Conservation (phyloP, 2,329 filamentous ascomycete species). For the Aspergillus oerlinghausenensis region DNA sequence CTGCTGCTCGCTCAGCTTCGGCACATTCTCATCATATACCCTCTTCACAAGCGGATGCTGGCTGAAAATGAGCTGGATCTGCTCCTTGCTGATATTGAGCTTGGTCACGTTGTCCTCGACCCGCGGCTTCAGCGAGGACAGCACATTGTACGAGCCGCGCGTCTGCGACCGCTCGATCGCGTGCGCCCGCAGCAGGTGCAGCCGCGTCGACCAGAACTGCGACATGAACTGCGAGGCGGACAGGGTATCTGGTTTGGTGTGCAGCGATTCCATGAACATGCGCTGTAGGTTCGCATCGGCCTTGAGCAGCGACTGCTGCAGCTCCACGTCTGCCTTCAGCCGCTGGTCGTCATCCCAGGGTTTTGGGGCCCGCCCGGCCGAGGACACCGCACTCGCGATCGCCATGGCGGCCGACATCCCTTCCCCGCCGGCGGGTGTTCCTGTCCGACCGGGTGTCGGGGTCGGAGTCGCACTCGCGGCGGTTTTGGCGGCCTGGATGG, state of each 20-base stretch:
- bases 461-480: slow-evolving; percentile 26
- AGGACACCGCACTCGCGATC: slow-evolving; percentile 66
- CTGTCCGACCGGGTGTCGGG: slow-evolving; percentile 30
- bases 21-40: slow-evolving; percentile 91
- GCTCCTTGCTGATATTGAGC: slow-evolving; percentile 82
- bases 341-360: slow-evolving; percentile 76
- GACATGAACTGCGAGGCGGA: slow-evolving; percentile 75
- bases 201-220: slow-evolving; percentile 91
- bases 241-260: slow-evolving; percentile 79
- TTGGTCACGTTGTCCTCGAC: slow-evolving; percentile 70
- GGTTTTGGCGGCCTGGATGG: slow-evolving; percentile 67
- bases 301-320: slow-evolving; percentile 85
- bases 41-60: slow-evolving; percentile 88
- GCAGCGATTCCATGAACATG: slow-evolving; percentile 80
- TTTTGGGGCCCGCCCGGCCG: slow-evolving; percentile 44
- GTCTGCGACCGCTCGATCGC: slow-evolving; percentile 84
- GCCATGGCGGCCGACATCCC: slow-evolving; percentile 67
- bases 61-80: slow-evolving; percentile 86
- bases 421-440: slow-evolving; percentile 31
- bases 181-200: slow-evolving; percentile 80
- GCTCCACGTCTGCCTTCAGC: slow-evolving; percentile 69
- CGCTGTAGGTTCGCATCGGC: slow-evolving; percentile 70
- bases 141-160: slow-evolving; percentile 86
- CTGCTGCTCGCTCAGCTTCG: slow-evolving; percentile 68
- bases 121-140: slow-evolving; percentile 81